Conservation (phyloP, 1,139 yeast genomes). For the Suhomyces atakaporum region DNA sequence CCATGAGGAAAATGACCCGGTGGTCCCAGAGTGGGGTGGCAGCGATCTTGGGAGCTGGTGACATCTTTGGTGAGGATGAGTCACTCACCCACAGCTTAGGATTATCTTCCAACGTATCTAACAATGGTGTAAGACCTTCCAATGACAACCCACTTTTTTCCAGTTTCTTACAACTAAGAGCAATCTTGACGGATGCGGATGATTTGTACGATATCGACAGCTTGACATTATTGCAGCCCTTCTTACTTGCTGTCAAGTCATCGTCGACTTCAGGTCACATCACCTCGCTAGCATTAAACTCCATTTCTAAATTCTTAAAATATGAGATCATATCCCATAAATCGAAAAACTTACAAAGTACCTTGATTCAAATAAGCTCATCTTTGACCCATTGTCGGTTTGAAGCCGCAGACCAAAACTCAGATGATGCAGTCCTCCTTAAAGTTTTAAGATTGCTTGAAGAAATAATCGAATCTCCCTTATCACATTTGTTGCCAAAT, state of each 20-base stretch:
- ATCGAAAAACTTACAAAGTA: slow-evolving; percentile 47
- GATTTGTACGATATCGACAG: slow-evolving; percentile 64
- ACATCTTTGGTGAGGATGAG: slow-evolving; percentile 39
- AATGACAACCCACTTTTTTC: slow-evolving; percentile 68
- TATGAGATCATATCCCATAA: slow-evolving; percentile 55
- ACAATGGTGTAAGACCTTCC: slow-evolving; percentile 19
- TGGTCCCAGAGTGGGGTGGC: slow-evolving; percentile 88
- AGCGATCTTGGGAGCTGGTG: slow-evolving; percentile 71
- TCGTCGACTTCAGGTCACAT: slow-evolving; percentile 84
- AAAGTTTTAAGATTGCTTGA: slow-evolving; percentile 81
- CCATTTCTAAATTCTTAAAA: slow-evolving; percentile 70
- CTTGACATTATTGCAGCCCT: slow-evolving; percentile 79
- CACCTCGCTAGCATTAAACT: slow-evolving; percentile 77
- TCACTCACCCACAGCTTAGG: slow-evolving; percentile 31
- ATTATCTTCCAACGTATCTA: slow-evolving; percentile 22
- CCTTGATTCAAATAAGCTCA: slow-evolving; percentile 63
- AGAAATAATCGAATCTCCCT: slow-evolving; percentile 61
- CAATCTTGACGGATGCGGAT: slow-evolving; percentile 62
- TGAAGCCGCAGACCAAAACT: slow-evolving; percentile 91
- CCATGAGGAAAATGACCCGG: slow-evolving; percentile 85
- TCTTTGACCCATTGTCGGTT: slow-evolving; percentile 93
- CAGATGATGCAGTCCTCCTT: slow-evolving; percentile 88
- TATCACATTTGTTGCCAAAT: slow-evolving; percentile 69
- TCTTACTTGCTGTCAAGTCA: slow-evolving; percentile 80
- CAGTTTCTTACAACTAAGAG: slow-evolving; percentile 76